Evolutionary conservation across 169 alveolate genomes (phyloP).

Genomic region (Plasmodium vivax): DNA sequence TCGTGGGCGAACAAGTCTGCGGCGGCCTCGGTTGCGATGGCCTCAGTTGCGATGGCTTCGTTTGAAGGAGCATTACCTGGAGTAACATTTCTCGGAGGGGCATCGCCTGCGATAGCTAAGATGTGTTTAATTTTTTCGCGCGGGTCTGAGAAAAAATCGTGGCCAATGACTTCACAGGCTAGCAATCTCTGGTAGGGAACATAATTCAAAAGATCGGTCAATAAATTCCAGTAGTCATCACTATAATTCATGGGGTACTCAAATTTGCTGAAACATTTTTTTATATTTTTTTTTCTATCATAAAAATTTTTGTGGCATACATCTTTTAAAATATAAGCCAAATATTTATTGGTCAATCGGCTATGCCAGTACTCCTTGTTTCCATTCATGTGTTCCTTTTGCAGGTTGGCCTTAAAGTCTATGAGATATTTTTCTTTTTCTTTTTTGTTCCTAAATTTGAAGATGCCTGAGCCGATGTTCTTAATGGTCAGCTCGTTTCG

Average conservation of each 20-base stretch:
- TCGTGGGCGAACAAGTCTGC: constrained; percentile 12
- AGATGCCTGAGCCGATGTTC: constrained; percentile 68
- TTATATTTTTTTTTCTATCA: constrained; percentile 43
- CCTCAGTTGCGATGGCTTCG: no score
- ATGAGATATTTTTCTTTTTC: constrained; percentile 58
- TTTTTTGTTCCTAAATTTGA: constrained; percentile 41
- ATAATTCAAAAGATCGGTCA: constrained; percentile 64
- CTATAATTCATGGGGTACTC: constrained; percentile 69
- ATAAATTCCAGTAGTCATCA: constrained; percentile 68
- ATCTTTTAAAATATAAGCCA: constrained; percentile 59
- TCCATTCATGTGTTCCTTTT: constrained; percentile 67
- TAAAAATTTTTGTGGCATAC: constrained; percentile 38
- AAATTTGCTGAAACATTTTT: constrained; percentile 47
- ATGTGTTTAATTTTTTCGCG: constrained; percentile 56
- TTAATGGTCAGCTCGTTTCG: constrained; percentile 34
- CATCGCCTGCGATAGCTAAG: no score
- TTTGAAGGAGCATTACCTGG: no score
- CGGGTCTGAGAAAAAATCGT: constrained; percentile 36
- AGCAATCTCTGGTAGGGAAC: constrained; percentile 70
- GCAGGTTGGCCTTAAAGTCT: constrained; percentile 27
- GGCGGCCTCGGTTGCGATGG: no score
- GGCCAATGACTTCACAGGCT: constrained; percentile 75
- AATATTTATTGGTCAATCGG: constrained; percentile 71
- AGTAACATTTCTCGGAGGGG: not conserved
- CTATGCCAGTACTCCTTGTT: constrained; percentile 72